Evolutionary conservation across 371 early-diverging fungal species (phyloP), one percentile per base, ranked within the genome.

Genomic region (Dinochytrium kinnereticum): DNA sequence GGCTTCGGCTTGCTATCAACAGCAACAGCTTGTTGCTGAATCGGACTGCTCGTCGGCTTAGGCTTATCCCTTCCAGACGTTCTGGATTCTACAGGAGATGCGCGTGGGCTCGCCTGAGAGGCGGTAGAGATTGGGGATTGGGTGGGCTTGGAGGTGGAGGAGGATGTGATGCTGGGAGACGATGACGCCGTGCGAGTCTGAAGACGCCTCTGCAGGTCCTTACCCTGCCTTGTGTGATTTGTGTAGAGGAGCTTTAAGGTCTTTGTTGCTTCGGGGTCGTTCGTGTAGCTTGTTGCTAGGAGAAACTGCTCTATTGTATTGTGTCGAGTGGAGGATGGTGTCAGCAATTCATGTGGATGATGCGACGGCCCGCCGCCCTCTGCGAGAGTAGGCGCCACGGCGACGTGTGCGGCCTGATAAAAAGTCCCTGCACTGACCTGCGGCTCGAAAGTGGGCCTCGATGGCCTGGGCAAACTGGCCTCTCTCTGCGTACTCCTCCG

Each of bases 271-370:
- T 85, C 85, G 7, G 78, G 80, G 70, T 82, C 82, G 1, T 72
- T 66, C 7, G 83, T 82, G 61, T 77, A 40, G 28, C 72, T 74
- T 34, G 80, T 78, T 37, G 83, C 83, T 30, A 82, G 71, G 10
- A 85, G 74, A 66, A 76, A 85, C 68, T 79, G 82, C 74, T 82
- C 83, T 81, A 61, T n/a, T n/a, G n/a, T n/a, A n/a, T n/a, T n/a
- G n/a, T n/a, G n/a, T n/a, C n/a, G n/a, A n/a, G n/a, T n/a, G n/a
- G n/a, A n/a, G n/a, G n/a, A n/a, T n/a, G n/a, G n/a, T n/a, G n/a
- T n/a, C n/a, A n/a, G n/a, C n/a, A n/a, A n/a, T n/a, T n/a, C n/a
- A n/a, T n/a, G n/a, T n/a, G n/a, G n/a, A n/a, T n/a, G n/a, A n/a
- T n/a, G n/a, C n/a, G n/a, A n/a, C n/a, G n/a, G n/a, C n/a, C n/a